Evolutionary conservation across 1,284 basidiomycete genomes (phyloP).

Genomic region (Inonotus hispidus): DNA sequence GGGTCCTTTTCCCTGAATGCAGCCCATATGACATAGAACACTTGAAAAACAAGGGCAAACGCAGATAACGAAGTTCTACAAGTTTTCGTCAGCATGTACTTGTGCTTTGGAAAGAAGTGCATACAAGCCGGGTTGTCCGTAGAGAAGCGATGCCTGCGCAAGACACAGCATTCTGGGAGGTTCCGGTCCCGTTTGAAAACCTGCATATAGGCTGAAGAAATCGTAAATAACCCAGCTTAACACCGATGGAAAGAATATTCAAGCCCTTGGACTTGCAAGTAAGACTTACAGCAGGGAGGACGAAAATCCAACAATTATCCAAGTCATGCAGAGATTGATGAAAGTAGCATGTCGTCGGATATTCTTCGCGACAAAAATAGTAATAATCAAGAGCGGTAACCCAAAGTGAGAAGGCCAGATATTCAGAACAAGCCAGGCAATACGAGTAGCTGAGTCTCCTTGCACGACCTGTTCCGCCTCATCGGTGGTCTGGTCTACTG

Average conservation of each 20-base stretch:
- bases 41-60: slow-evolving; percentile 40
- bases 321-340: slow-evolving; percentile 38
- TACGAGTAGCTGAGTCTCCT: slow-evolving; percentile 35
- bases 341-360: slow-evolving; percentile 45
- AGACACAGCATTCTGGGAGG: slow-evolving; percentile 39
- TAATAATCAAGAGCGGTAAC: slow-evolving; percentile 37
- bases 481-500: not conserved
- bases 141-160: slow-evolving; percentile 42
- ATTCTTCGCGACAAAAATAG: slow-evolving; percentile 35
- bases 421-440: slow-evolving; percentile 41
- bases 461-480: slow-evolving; percentile 17
- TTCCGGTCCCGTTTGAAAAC: slow-evolving; percentile 37
- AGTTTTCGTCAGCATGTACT: not conserved
- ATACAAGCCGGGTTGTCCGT: slow-evolving; percentile 44
- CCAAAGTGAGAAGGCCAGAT: slow-evolving; percentile 45
- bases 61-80: slow-evolving; percentile 37
- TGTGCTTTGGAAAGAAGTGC: slow-evolving; percentile 18
- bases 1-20: slow-evolving; percentile 18
- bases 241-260: not conserved
- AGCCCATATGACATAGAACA: slow-evolving; percentile 38
- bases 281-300: slow-evolving; percentile 16
- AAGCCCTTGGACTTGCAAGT: not conserved
- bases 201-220: slow-evolving; percentile 34
- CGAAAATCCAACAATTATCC: slow-evolving; percentile 39
- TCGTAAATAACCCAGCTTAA: slow-evolving; percentile 32